Evolutionary conservation across 176 grass and related monocot species (phyloP).

Genomic region (barley (Hordeum vulgare)): MorexV3_pseudomolecules_assembly NC_058521.1:101862084-101862583

Average conservation of each 20-base stretch:
- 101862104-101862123: too few relatives aligned
- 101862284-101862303: not conserved
- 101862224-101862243: not conserved
- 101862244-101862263: not conserved
- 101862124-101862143: not conserved
- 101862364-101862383: not conserved
- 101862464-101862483: too few relatives aligned
- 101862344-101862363: not conserved
- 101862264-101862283: not conserved
- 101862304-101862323: not conserved
- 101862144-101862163: not conserved
- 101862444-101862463: too few relatives aligned
- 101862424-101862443: too few relatives aligned
- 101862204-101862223: not conserved
- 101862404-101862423: too few relatives aligned
- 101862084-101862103: too few relatives aligned
- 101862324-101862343: not conserved
- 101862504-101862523: too few relatives aligned
- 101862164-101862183: too few relatives aligned
- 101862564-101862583: too few relatives aligned
- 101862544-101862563: too few relatives aligned
- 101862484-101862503: too few relatives aligned
- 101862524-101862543: not conserved
- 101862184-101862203: not conserved
- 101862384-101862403: too few relatives aligned